phyloP scores from a whole-genome alignment of 1,139 yeast species.

The Debaryomyces psychrophilus region DNA sequence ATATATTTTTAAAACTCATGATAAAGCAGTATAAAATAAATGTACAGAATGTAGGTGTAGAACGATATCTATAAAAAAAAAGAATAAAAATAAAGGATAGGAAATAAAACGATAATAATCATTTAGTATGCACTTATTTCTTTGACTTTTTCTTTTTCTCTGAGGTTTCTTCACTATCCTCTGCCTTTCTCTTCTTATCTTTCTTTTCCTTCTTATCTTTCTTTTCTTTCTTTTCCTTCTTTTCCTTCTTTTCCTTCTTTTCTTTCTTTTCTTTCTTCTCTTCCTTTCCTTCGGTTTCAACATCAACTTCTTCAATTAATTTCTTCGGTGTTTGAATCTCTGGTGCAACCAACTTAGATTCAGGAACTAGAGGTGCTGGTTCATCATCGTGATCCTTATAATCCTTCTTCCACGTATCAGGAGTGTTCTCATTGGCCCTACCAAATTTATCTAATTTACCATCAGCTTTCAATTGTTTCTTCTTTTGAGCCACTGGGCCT shows the following conservation, averaged over 20 bases:
- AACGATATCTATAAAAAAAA: slow-evolving; percentile 11
- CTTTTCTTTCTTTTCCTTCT: slow-evolving; percentile 64
- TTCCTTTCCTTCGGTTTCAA: slow-evolving; percentile 32
- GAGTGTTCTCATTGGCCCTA: slow-evolving; percentile 89
- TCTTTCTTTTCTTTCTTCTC: slow-evolving; percentile 56
- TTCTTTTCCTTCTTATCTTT: slow-evolving; percentile 44
- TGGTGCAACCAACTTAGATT: slow-evolving; percentile 51
- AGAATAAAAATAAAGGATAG: slow-evolving; percentile 1
- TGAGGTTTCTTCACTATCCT: slow-evolving; percentile 56
- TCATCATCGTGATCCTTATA: slow-evolving; percentile 81
- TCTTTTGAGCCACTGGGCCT: slow-evolving; percentile 98
- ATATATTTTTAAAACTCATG: slow-evolving; percentile 6
- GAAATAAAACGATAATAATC: slow-evolving; percentile 10
- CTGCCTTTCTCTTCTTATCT: slow-evolving; percentile 56
- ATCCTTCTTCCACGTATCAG: slow-evolving; percentile 85
- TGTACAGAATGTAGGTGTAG: slow-evolving; percentile 20
- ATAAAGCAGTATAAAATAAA: slow-evolving; percentile 15
- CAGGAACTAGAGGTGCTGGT: slow-evolving; percentile 57
- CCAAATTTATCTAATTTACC: slow-evolving; percentile 98
- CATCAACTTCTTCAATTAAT: slow-evolving; percentile 35
- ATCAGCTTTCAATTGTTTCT: slow-evolving; percentile 96
- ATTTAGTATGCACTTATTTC: slow-evolving; percentile 18
- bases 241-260: slow-evolving; percentile 67
- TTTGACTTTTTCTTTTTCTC: slow-evolving; percentile 50
- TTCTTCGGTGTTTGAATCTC: slow-evolving; percentile 57